These are phyloP conservation scores for Ustilago loliicola DNA, from an alignment of 1,284 basidiomycete genomes.

Conservation along the genomic window DNA sequence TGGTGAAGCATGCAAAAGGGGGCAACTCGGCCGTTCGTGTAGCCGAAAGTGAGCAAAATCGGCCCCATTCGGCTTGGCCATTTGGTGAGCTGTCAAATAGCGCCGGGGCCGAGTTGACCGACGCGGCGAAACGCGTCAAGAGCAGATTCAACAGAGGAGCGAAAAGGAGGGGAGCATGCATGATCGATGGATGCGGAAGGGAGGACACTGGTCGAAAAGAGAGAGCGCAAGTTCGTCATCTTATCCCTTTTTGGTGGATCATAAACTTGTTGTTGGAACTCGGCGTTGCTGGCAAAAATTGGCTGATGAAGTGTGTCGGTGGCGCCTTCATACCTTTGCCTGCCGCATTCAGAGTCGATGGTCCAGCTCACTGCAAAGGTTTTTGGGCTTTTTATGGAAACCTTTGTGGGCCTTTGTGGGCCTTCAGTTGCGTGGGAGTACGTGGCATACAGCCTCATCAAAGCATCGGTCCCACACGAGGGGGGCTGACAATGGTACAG, in stretches of 20 bases:
- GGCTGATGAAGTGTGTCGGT: too few species aligned
- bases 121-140: neutral
- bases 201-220: conserved; percentile 1
- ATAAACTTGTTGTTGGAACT: neutral
- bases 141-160: conserved; percentile 11
- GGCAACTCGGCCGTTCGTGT: neutral
- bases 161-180: neutral
- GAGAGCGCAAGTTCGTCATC: neutral
- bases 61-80: conserved; percentile 27
- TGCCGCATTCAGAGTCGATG: too few species aligned
- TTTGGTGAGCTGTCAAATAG: conserved; percentile 24
- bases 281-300: neutral
- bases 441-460: too few species aligned
- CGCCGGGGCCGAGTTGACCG: neutral
- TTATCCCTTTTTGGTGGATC: neutral
- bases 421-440: too few species aligned
- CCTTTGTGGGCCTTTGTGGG: too few species aligned
- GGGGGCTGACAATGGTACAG: too few species aligned
- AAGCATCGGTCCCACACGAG: too few species aligned
- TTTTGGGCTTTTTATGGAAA: too few species aligned
- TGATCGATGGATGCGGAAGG: neutral
- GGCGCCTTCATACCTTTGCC: too few species aligned
- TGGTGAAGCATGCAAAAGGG: conserved; percentile 31
- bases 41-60: conserved; percentile 12
- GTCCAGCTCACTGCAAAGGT: too few species aligned